Conservation (phyloP, 495 filamentous ascomycete genomes). For the Aspergillus sclerotiicarbonarius region DNA sequence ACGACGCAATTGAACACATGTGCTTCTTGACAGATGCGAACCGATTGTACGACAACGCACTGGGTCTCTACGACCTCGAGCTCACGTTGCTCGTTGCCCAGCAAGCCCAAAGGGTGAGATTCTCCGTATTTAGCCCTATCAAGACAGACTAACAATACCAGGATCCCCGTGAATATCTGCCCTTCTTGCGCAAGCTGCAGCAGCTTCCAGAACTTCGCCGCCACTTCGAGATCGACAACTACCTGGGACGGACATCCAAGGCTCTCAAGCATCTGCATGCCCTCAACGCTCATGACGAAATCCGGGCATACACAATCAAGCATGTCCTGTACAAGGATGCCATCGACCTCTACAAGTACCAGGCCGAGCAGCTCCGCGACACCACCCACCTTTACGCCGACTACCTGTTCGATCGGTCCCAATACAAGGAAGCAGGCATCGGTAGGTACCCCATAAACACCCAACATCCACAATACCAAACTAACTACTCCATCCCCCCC, state of each 20-base stretch:
- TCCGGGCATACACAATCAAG: conserved; percentile 69
- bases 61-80: conserved; percentile 89
- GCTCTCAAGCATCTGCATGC: conserved; percentile 73
- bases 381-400: conserved; percentile 76
- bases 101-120: conserved; percentile 76
- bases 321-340: conserved; percentile 77
- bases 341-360: conserved; percentile 80
- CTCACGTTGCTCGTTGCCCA: conserved; percentile 88
- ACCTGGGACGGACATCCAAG: conserved; percentile 71
- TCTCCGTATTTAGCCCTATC: neutral
- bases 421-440: conserved; percentile 80
- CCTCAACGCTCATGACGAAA: conserved; percentile 68
- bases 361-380: conserved; percentile 54
- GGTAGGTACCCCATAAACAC: conserved; percentile 32
- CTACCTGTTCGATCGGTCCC: conserved; percentile 68
- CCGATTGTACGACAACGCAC: conserved; percentile 83
- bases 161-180: conserved; percentile 93
- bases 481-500: conserved; percentile 42
- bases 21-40: conserved; percentile 95
- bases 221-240: conserved; percentile 83
- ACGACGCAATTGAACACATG: conserved; percentile 89
- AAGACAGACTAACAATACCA: conserved; percentile 21
- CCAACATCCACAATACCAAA: neutral
- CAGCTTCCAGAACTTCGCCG: conserved; percentile 64
- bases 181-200: conserved; percentile 85